Percentiles rank a stretch among this genome's conserved stretches.
phyloP scores from a whole-genome alignment of 805 yeast genomes.

The Metschnikowia henanensis region DNA sequence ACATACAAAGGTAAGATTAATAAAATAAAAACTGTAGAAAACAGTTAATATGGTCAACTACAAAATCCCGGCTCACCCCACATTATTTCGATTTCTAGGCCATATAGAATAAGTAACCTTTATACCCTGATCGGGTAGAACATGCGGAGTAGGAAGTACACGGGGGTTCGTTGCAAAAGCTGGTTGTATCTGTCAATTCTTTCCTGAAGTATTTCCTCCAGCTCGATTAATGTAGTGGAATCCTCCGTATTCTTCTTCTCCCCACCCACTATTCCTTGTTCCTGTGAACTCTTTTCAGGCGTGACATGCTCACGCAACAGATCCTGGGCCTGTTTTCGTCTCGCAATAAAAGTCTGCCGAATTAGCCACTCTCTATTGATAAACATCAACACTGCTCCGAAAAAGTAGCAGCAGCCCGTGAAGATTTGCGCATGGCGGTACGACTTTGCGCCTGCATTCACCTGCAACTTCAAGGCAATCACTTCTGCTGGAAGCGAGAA shows the following conservation, averaged over 20 bases:
- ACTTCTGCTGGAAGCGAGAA: slow-evolving; percentile 50
- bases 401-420: slow-evolving; percentile 51
- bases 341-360: slow-evolving; percentile 12
- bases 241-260: neutral
- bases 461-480: slow-evolving; percentile 43
- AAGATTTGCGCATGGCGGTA: slow-evolving; percentile 61
- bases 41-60: neutral
- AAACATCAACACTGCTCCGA: slow-evolving; percentile 41
- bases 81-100: neutral
- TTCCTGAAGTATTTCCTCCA: slow-evolving; percentile 5
- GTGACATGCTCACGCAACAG: neutral
- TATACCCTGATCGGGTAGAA: slow-evolving; percentile 19
- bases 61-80: neutral
- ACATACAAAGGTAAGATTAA: too few species aligned
- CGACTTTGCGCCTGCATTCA: slow-evolving; percentile 23
- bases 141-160: slow-evolving; percentile 12
- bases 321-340: slow-evolving; percentile 11
- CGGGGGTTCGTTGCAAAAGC: slow-evolving; percentile 8
- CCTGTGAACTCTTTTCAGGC: too few species aligned
- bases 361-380: slow-evolving; percentile 56
- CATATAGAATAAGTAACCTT: too few species aligned
- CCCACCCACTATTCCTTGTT: too few species aligned
- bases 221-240: neutral
- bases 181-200: slow-evolving; percentile 15
- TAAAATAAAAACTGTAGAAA: too few species aligned